Evolutionary conservation across 345 rosid species (phyloP).

Genomic region (Euphorbia peplus): DNA sequence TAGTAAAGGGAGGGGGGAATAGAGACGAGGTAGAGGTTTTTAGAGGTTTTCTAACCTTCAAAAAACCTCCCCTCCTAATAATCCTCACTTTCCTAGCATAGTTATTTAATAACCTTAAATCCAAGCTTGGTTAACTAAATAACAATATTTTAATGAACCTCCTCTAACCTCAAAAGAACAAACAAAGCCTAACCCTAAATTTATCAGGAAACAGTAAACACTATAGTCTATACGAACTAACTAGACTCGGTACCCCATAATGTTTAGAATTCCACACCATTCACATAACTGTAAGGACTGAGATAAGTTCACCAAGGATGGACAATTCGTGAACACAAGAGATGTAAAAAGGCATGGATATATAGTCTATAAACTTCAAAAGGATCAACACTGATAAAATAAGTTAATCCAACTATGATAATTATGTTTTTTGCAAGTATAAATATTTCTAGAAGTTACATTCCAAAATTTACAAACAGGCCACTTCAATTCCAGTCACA

Average conservation of each 20-base stretch:
- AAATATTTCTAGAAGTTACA: conserved; percentile 28
- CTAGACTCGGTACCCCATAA: not conserved
- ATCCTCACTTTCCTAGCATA: too few species aligned
- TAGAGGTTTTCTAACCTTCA: too few species aligned
- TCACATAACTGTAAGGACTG: not conserved
- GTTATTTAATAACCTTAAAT: too few species aligned
- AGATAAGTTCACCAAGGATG: not conserved
- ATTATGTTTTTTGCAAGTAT: conserved; percentile 18
- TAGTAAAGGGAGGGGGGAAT: too few species aligned
- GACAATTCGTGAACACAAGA: not conserved
- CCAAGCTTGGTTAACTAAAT: too few species aligned
- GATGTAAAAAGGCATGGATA: not conserved
- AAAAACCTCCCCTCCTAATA: too few species aligned
- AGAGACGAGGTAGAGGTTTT: too few species aligned
- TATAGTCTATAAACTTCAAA: not conserved
- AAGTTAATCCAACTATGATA: conserved; percentile 19
- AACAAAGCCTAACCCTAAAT: too few species aligned
- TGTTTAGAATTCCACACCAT: not conserved
- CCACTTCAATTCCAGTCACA: conserved; percentile 24
- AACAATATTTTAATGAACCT: too few species aligned
- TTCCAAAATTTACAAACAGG: conserved; percentile 32
- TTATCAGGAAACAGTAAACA: not conserved
- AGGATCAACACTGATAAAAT: conserved; percentile 4
- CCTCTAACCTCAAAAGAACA: too few species aligned
- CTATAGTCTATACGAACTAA: not conserved